phyloP scores from a whole-genome alignment of 1,284 basidiomycete species.

The Cutaneotrichosporon sp. region DNA sequence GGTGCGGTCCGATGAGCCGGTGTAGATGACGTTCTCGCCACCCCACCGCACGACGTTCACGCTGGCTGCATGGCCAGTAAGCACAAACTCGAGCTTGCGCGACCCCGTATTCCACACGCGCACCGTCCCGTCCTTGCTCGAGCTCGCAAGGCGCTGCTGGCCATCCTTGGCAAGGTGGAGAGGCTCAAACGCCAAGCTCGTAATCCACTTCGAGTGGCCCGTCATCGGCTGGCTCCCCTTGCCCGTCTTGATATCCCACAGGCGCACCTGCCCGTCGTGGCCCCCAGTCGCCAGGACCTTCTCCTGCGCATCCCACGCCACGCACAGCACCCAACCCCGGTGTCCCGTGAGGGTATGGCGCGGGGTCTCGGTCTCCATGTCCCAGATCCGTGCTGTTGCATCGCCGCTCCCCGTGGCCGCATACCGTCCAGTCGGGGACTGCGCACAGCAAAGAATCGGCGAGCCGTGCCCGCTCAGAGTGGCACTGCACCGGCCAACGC shows the following conservation, averaged over 20 bases:
- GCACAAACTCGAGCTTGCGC: conserved; percentile 71
- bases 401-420: conserved; percentile 95
- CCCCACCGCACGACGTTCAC: conserved; percentile 97
- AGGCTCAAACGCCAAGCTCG: conserved; percentile 93
- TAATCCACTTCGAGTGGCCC: conserved; percentile 96
- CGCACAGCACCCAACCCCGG: conserved; percentile 91
- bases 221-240: conserved; percentile 78
- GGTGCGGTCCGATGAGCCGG: conserved; percentile 87
- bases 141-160: conserved; percentile 81
- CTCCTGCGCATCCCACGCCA: conserved; percentile 94
- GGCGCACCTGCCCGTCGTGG: conserved; percentile 76
- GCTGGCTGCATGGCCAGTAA: conserved; percentile 88
- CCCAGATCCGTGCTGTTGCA: conserved; percentile 88
- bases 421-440: conserved; percentile 84
- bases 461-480: conserved; percentile 84
- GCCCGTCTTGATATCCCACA: conserved; percentile 88
- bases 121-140: conserved; percentile 93
- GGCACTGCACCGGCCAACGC: conserved; percentile 86
- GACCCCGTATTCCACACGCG: conserved; percentile 81
- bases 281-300: conserved; percentile 85
- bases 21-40: conserved; percentile 84
- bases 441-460: conserved; percentile 90
- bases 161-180: conserved; percentile 70
- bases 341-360: conserved; percentile 84
- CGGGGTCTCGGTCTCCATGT: conserved; percentile 87